phyloP scores from a whole-genome alignment of 306 rosid genomes.

The Begonia loranthoides region DNA sequence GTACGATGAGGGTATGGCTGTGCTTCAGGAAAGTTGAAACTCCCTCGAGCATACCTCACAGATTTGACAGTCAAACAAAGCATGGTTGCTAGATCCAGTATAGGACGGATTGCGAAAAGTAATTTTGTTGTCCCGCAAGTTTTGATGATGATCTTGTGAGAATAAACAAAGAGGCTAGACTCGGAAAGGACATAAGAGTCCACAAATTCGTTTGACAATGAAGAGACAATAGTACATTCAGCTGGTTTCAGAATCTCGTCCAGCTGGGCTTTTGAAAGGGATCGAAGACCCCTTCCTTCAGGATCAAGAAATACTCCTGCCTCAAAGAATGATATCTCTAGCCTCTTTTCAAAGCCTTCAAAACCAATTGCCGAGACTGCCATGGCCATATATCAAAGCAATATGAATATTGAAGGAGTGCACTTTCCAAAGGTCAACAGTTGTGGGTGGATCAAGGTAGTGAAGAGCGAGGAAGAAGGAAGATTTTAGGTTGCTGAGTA shows the following conservation, averaged over 20 bases:
- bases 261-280: constrained; percentile 45
- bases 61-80: constrained; percentile 62
- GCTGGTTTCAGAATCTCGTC: constrained; percentile 81
- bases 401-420: constrained; percentile 1
- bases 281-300: constrained; percentile 58
- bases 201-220: constrained; percentile 56
- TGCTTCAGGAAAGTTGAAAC: constrained; percentile 79
- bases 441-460: constrained; percentile 5
- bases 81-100: constrained; percentile 44
- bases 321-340: constrained; percentile 71
- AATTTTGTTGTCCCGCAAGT: constrained; percentile 90
- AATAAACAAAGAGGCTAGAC: constrained; percentile 77
- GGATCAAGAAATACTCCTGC: constrained; percentile 56
- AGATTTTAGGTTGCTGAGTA: not conserved
- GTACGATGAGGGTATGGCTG: constrained; percentile 76
- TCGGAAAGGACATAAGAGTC: constrained; percentile 95
- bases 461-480: not conserved
- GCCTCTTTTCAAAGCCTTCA: constrained; percentile 94
- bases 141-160: constrained; percentile 72
- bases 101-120: constrained; percentile 69
- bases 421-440: not conserved
- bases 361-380: constrained; percentile 81
- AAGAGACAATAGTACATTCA: constrained; percentile 78
- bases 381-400: constrained; percentile 31
- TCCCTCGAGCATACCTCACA: constrained; percentile 74